These are phyloP conservation scores for Coprinopsis sp. DNA, from an alignment of 768 basidiomycete species.

Conservation along the genomic window DNA sequence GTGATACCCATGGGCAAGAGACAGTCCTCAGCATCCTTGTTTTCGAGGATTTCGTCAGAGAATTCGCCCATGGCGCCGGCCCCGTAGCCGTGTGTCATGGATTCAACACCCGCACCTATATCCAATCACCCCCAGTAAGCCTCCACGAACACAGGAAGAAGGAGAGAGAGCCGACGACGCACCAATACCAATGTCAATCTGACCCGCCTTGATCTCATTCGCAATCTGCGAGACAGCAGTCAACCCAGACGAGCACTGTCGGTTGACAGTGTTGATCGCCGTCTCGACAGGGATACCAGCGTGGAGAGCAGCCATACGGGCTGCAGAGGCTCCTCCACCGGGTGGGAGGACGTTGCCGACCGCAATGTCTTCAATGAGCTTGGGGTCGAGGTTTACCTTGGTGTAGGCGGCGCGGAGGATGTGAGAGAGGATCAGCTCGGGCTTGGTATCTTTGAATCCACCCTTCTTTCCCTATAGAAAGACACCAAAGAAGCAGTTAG, in stretches of 20 bases:
- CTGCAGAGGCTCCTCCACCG: constrained; percentile 74
- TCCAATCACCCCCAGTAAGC: background rate
- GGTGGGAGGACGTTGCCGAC: constrained; percentile 89
- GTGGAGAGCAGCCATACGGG: constrained; percentile 83
- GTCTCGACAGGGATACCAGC: constrained; percentile 79
- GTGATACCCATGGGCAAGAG: constrained; percentile 90
- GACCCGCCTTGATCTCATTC: constrained; percentile 68
- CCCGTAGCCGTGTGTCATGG: constrained; percentile 81
- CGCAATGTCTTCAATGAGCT: constrained; percentile 76
- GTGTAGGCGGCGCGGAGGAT: constrained; percentile 73
- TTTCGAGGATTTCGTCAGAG: constrained; percentile 61
- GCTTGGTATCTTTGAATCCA: constrained; percentile 86
- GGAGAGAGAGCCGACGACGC: constrained; percentile 20
- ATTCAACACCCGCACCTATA: constrained; percentile 81
- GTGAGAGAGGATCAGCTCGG: constrained; percentile 75
- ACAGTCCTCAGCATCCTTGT: constrained; percentile 74
- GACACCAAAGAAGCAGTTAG: constrained; percentile 3
- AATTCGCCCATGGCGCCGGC: constrained; percentile 49
- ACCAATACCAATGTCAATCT: constrained; percentile 91
- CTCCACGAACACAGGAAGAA: constrained; percentile 5
- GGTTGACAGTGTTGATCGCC: constrained; percentile 78
- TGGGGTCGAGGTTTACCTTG: constrained; percentile 67
- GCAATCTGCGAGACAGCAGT: constrained; percentile 81
- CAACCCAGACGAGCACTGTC: constrained; percentile 87
- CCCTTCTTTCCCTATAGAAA: constrained; percentile 67